Evolutionary conservation across 371 early-diverging fungal species (phyloP).

Genomic region (Apophysomyces trapeziformis): DNA sequence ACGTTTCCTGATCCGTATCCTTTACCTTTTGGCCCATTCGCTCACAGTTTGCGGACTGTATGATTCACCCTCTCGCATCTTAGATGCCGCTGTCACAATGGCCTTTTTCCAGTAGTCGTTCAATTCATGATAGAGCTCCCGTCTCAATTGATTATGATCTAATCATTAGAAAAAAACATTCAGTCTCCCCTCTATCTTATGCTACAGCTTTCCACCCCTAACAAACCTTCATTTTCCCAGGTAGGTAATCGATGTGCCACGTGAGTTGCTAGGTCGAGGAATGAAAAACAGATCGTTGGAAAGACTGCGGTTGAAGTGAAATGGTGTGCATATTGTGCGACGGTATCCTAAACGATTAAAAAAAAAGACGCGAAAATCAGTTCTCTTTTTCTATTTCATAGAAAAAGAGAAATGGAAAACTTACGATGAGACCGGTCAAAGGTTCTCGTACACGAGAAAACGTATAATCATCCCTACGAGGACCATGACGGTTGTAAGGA

Average conservation of each 20-base stretch:
- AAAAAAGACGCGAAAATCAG: neutral
- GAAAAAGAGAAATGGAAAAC: slow-evolving; percentile 4
- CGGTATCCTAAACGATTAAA: slow-evolving; percentile 58
- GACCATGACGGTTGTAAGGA: slow-evolving; percentile 85
- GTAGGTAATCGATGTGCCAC: slow-evolving; percentile 79
- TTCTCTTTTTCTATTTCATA: neutral
- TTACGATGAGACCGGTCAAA: slow-evolving; percentile 72
- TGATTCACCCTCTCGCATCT: slow-evolving; percentile 77
- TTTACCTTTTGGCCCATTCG: slow-evolving; percentile 81
- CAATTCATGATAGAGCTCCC: slow-evolving; percentile 72
- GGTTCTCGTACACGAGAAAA: slow-evolving; percentile 84
- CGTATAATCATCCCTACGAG: slow-evolving; percentile 84
- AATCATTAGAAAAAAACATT: neutral
- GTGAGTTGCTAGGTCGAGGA: slow-evolving; percentile 77
- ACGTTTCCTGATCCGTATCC: neutral
- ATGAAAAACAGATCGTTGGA: slow-evolving; percentile 76
- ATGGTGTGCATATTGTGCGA: slow-evolving; percentile 84
- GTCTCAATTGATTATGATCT: slow-evolving; percentile 68
- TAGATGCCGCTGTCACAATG: slow-evolving; percentile 69
- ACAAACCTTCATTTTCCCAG: slow-evolving; percentile 71
- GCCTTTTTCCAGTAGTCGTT: slow-evolving; percentile 80
- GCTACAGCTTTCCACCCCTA: neutral
- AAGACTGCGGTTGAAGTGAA: slow-evolving; percentile 80
- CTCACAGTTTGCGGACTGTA: slow-evolving; percentile 73
- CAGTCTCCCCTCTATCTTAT: neutral